phyloP scores from a whole-genome alignment of 2,329 filamentous ascomycete species.

The Venturia carpophila region DNA sequence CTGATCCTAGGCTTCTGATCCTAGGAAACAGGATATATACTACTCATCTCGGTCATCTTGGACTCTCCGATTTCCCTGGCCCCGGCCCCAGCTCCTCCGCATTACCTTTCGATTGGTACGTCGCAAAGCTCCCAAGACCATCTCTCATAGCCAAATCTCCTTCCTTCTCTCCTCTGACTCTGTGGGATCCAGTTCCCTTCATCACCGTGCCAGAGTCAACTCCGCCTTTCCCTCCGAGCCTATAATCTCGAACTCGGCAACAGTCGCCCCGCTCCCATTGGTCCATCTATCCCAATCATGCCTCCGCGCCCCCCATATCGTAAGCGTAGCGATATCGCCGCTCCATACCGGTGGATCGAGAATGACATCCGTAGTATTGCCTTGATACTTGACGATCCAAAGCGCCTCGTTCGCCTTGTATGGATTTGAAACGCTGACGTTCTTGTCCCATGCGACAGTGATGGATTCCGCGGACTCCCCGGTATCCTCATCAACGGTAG shows the following conservation, averaged over 20 bases:
- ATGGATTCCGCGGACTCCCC: conserved; percentile 16
- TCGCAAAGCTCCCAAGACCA: no score
- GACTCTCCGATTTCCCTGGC: no score
- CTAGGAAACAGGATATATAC: no score
- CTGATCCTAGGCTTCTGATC: no score
- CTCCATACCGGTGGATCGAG: conserved; percentile 34
- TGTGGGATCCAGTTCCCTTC: neutral
- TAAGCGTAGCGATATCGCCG: conserved; percentile 39
- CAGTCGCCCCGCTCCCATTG: conserved; percentile 38
- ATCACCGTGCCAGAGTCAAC: neutral
- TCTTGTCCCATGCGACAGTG: conserved; percentile 22
- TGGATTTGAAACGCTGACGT: conserved; percentile 36
- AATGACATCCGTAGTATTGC: conserved; percentile 41
- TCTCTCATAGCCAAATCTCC: neutral
- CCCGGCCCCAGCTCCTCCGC: no score
- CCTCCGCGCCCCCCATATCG: conserved; percentile 35
- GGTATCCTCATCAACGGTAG: conserved; percentile 22
- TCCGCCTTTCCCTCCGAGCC: neutral
- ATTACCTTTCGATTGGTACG: no score
- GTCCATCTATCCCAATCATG: neutral
- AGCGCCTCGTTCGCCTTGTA: conserved; percentile 32
- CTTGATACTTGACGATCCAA: conserved; percentile 34
- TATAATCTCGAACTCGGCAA: conserved; percentile 39
- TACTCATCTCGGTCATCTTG: no score
- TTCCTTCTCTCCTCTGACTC: neutral